Conservation (phyloP, 495 filamentous ascomycete genomes). For the Penicillium bialowiezense region DNA sequence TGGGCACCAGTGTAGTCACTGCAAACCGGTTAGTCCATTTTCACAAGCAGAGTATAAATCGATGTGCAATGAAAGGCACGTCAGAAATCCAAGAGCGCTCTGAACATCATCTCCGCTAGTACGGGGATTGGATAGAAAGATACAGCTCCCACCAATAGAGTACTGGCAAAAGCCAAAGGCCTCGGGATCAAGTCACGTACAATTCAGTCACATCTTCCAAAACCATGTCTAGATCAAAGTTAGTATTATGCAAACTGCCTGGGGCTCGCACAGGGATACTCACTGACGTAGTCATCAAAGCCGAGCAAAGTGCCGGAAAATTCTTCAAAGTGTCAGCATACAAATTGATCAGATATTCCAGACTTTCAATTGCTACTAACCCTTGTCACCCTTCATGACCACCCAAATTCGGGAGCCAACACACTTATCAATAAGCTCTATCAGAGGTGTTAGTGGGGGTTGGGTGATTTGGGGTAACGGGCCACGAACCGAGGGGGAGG, state of each 20-base stretch:
- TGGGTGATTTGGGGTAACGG: conserved; percentile 1
- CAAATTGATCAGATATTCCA: neutral
- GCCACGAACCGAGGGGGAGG: conserved; percentile 64
- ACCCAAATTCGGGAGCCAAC: conserved; percentile 98
- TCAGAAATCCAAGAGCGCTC: no score
- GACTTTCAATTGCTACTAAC: conserved; percentile 35
- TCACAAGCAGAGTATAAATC: no score
- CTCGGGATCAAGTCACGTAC: conserved; percentile 59
- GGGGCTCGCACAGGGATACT: conserved; percentile 42
- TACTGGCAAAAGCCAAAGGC: no score
- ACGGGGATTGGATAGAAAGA: no score
- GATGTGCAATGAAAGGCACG: no score
- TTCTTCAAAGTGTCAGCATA: conserved; percentile 53
- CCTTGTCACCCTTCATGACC: conserved; percentile 98
- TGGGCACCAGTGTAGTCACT: conserved; percentile 88
- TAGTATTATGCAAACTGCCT: conserved; percentile 9
- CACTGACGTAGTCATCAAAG: conserved; percentile 99
- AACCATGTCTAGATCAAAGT: conserved; percentile 76
- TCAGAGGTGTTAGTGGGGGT: conserved; percentile 20
- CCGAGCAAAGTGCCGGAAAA: conserved; percentile 91
- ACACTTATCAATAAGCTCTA: conserved; percentile 98
- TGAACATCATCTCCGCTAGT: no score
- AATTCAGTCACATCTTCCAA: conserved; percentile 96
- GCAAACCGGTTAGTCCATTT: conserved; percentile 23
- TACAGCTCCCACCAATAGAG: no score